Base-by-base conservation (phyloP, 257 asterid genomes). In the Penstemon davidsonii region DNA sequence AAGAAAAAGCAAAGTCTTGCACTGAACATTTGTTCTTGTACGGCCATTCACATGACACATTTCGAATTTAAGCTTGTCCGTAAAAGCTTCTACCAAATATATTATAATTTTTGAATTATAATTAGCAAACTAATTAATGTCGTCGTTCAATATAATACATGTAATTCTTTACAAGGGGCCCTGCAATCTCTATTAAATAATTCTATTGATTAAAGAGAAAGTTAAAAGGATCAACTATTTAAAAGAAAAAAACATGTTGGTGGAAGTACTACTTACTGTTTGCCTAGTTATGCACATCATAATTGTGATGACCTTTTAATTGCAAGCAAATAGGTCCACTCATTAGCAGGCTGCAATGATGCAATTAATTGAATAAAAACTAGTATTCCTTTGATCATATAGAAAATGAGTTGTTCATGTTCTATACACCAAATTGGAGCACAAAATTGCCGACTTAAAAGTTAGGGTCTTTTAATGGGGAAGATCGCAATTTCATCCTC, bases 241-340 rank as follows among this genome's bases (percentile, higher is more conserved):
- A 60, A 80, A 69, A 50, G 67, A 70, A 49, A 11, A 10, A 11
- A 10, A 68, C 68, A 58, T 25, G 33, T 66, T 72, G 63, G 62
- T 55, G 58, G 47, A 60, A 62, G 63, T 55, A 64, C 75, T 62
- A 68, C 78, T 73, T 62, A 78, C 87, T 84, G 81, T 82, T 15
- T 77, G 76, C 76, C 77, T 71, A 76, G 77, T 76, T 71, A 78
- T 82, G 87, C 82, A 81, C 81, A 79, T 74, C 87, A 90, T 86
- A 72, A 87, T 87, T 75, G 76, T 71, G 84, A 66, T 74, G 76
- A 72, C 79, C 75, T 77, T 68, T 66, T 70, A 71, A 81, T 66
- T 59, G 75, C 74, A 68, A 69, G 43, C 76, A 72, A 68, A 75
- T 57, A 73, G 80, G 87, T 78, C 83, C 89, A 76, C 81, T 62